Conservation (phyloP, 2,329 filamentous ascomycete genomes). For the Teratosphaeriaceae sp. region DNA sequence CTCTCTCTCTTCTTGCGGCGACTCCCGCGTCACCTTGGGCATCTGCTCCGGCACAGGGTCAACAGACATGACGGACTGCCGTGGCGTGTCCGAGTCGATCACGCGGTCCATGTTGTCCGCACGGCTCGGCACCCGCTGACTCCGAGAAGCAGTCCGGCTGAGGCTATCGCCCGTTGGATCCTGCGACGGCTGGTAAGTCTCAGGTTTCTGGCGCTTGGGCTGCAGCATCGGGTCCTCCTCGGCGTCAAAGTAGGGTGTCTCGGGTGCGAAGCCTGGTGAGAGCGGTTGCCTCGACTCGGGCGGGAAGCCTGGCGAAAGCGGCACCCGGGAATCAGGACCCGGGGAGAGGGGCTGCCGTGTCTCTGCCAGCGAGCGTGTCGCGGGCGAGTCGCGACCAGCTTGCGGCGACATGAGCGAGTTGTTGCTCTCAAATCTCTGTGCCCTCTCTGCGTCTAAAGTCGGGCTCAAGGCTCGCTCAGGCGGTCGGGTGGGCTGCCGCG, state of each 20-base stretch:
- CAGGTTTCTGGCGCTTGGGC: conserved; percentile 17
- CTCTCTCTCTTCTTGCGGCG: conserved; percentile 33
- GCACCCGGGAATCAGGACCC: too few species aligned
- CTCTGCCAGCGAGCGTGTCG: conserved; percentile 2
- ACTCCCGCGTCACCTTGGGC: conserved; percentile 21
- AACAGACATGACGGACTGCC: conserved; percentile 13
- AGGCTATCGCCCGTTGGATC: conserved; percentile 11
- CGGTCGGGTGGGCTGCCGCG: conserved; percentile 25
- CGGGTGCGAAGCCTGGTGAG: background rate
- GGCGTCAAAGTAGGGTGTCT: conserved; percentile 2
- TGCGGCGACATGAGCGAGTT: conserved; percentile 2
- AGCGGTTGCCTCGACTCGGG: background rate
- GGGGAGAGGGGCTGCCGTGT: conserved; percentile 7
- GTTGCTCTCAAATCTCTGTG: conserved; percentile 19
- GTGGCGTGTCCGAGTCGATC: conserved; percentile 24
- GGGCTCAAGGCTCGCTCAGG: conserved; percentile 26
- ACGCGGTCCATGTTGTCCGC: conserved; percentile 7
- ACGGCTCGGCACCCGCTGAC: conserved; percentile 8
- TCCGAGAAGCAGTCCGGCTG: conserved; percentile 14
- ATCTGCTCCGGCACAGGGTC: conserved; percentile 16
- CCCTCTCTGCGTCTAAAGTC: conserved; percentile 18
- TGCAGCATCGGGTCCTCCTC: conserved; percentile 6
- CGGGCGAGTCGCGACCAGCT: conserved; percentile 4
- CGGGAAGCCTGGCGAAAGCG: conserved; percentile 9
- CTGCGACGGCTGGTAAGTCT: conserved; percentile 28